Conservation (phyloP, 805 yeast genomes). For the Grigorovia yakushimaensis region DNA sequence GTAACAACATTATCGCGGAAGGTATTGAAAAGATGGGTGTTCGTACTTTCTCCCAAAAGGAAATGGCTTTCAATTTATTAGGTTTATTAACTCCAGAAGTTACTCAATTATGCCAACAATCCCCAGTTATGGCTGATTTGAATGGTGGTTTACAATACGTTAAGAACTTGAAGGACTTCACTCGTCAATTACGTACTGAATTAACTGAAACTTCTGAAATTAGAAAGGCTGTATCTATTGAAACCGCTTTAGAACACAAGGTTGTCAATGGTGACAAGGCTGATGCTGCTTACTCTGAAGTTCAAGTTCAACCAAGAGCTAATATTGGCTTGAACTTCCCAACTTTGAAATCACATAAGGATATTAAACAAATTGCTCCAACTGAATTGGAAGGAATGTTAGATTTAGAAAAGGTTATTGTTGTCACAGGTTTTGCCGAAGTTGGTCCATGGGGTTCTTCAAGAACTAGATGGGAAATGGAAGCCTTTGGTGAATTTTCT, state of each 20-base stretch:
- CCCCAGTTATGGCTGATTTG: conserved; percentile 95
- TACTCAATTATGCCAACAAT: conserved; percentile 77
- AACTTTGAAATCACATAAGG: conserved; percentile 62
- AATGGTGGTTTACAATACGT: conserved; percentile 97
- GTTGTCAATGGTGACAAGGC: conserved; percentile 82
- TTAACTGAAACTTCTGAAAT: conserved; percentile 75
- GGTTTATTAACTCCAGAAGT: conserved; percentile 88
- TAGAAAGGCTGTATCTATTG: conserved; percentile 91
- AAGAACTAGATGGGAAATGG: conserved; percentile 99
- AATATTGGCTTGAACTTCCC: conserved; percentile 95
- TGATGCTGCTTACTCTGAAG: conserved; percentile 74
- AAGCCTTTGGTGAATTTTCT: conserved; percentile 87
- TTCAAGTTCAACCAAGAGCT: conserved; percentile 82
- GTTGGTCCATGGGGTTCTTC: conserved; percentile 99
- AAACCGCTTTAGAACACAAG: conserved; percentile 74
- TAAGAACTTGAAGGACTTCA: conserved; percentile 82
- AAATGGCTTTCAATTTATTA: conserved; percentile 96
- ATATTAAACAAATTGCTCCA: conserved; percentile 51
- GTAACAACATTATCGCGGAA: conserved; percentile 93
- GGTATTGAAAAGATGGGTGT: conserved; percentile 94
- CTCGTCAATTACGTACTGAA: conserved; percentile 65
- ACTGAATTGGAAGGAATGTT: conserved; percentile 81
- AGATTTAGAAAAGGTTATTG: conserved; percentile 85
- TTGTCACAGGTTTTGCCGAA: conserved; percentile 96
- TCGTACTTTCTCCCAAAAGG: conserved; percentile 96